Base-by-base conservation (phyloP, 768 basidiomycete genomes). In the Mycena belliarum region DNA sequence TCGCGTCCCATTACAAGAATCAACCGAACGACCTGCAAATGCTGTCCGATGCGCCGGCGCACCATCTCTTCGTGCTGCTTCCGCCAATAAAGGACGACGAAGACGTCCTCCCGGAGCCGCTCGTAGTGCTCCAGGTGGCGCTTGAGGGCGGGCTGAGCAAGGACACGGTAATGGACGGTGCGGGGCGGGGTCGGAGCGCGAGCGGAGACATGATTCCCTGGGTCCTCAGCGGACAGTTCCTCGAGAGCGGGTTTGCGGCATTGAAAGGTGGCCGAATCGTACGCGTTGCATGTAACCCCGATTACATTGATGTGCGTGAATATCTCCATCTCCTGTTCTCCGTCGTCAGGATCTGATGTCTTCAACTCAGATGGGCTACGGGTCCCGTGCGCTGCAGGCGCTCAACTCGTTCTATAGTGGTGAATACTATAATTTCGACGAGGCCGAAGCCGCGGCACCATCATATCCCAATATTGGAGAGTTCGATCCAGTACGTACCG, bases 21-120 rank as follows among this genome's bases (percentile, higher is more conserved):
- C 93, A 95, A 68, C 97, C 97, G 20, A 98, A 99, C 69, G 97
- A 99, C 70, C 80, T 99, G n/a, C 96, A 98, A 71, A 82, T 99
- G 49, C 84, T 98, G 72, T 92, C 90, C 12, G 97, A 99, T 66
- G 97, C 97, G 1, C 97, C 97, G 0, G 95, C 94, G 1, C 96
- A 98, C 69, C 93, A 95, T 66, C 82, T 99, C 15, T 99, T 98
- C 63, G 97, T 99, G 1, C 83, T 99, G 0, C 79, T 98, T 2
- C 95, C 95, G 0, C 97, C 97, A 0, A 81, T 98, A 47, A 87
- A 89, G 66, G 91, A 95, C 53, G 90, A 95, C 59, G 93, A 94
- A 69, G 87, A 81, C n/a, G 83, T 87, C 49, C 81, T 99, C 1
- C 97, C 97, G 0, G 95, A 98, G 62, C 97, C 97, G 8, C 80